Evolutionary conservation across 2,329 filamentous ascomycete species (phyloP).

Genomic region (Onygenales sp.): DNA sequence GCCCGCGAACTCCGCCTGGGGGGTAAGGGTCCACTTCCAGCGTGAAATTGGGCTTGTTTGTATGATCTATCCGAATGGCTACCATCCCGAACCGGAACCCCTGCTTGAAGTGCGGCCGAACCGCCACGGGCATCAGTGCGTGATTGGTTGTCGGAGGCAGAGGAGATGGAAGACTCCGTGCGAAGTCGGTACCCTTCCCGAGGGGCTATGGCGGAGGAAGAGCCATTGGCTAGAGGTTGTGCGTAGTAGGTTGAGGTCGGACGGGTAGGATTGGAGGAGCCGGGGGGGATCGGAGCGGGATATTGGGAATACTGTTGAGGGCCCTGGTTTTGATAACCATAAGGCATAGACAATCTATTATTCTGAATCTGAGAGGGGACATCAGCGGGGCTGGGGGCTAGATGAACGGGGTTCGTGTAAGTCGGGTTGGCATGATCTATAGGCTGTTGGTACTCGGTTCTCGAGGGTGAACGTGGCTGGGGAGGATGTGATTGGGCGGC

Average conservation of each 20-base stretch:
- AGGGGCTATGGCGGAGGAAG: conserved; percentile 27
- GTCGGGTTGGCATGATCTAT: neutral
- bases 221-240: conserved; percentile 31
- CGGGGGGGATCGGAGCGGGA: conserved; percentile 32
- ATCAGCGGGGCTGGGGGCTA: conserved; percentile 15
- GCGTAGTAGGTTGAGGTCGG: conserved; percentile 42
- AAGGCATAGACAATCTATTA: conserved; percentile 35
- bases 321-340: conserved; percentile 26
- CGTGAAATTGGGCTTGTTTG: conserved; percentile 48
- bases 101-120: conserved; percentile 48
- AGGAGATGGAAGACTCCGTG: conserved; percentile 50
- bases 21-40: conserved; percentile 55
- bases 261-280: conserved; percentile 28
- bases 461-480: conserved; percentile 2
- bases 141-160: conserved; percentile 45
- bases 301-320: conserved; percentile 35
- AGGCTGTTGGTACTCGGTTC: neutral
- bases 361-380: conserved; percentile 19
- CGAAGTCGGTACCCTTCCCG: conserved; percentile 44
- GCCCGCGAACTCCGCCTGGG: conserved; percentile 69
- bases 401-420: conserved; percentile 8
- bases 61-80: conserved; percentile 63
- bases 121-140: conserved; percentile 57
- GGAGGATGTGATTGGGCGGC: conserved; percentile 1
- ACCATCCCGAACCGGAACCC: conserved; percentile 56